Evolutionary conservation across 495 filamentous ascomycete species (phyloP).

Genomic region (Viridothelium virens): DNA sequence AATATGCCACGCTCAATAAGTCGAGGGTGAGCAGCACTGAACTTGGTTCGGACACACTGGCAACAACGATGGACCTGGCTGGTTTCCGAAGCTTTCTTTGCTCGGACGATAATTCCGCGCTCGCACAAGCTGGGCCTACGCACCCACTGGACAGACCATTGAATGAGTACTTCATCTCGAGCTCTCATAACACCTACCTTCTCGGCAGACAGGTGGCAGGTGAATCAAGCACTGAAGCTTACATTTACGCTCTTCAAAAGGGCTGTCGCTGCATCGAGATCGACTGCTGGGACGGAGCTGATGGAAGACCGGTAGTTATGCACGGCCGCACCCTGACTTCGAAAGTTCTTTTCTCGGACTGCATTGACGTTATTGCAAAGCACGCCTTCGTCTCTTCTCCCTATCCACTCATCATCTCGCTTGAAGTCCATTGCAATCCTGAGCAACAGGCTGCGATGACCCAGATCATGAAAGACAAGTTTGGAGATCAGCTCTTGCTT

Average conservation of each 20-base stretch:
- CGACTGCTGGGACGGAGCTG: conserved; percentile 91
- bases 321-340: conserved; percentile 87
- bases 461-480: conserved; percentile 75
- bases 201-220: conserved; percentile 83
- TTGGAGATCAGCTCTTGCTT: conserved; percentile 67
- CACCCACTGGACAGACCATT: conserved; percentile 69
- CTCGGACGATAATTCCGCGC: conserved; percentile 54
- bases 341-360: conserved; percentile 77
- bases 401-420: conserved; percentile 85
- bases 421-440: conserved; percentile 86
- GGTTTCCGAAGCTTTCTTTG: conserved; percentile 70
- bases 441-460: conserved; percentile 84
- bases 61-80: conserved; percentile 56
- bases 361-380: conserved; percentile 83
- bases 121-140: conserved; percentile 36
- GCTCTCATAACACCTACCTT: conserved; percentile 97
- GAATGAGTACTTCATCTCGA: conserved; percentile 97
- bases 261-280: conserved; percentile 95
- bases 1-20: conserved; percentile 52
- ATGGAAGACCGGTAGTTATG: conserved; percentile 77
- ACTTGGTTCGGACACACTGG: conserved; percentile 2
- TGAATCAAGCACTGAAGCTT: conserved; percentile 84
- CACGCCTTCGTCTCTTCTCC: conserved; percentile 77
- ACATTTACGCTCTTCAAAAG: conserved; percentile 78
- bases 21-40: conserved; percentile 35